Evolutionary conservation across 106 monocot species (phyloP).

Genomic region (Acorus gramineus): DNA sequence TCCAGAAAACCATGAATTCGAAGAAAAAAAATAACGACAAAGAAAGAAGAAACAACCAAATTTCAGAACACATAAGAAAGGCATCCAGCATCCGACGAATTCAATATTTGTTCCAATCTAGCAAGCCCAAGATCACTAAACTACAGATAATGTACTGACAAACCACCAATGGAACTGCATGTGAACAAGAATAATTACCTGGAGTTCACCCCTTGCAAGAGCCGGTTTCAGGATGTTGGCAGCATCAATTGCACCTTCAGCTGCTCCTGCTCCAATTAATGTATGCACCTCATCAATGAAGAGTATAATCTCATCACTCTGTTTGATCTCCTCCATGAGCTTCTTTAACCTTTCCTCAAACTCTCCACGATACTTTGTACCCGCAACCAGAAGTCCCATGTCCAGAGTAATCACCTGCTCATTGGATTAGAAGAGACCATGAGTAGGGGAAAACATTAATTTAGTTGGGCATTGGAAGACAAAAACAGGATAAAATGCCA

Average conservation of each 20-base stretch:
- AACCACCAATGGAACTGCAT: too few relatives aligned
- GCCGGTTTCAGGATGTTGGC: constrained; percentile 40
- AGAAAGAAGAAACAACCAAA: too few relatives aligned
- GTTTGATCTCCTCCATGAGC: constrained; percentile 50
- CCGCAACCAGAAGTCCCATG: constrained; percentile 49
- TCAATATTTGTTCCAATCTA: too few relatives aligned
- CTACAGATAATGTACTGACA: too few relatives aligned
- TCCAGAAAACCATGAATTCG: too few relatives aligned
- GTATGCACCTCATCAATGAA: constrained; percentile 55
- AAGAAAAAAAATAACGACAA: too few relatives aligned
- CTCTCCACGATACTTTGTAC: constrained; percentile 43
- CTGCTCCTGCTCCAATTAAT: constrained; percentile 38
- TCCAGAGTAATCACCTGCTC: constrained; percentile 42
- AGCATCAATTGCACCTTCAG: constrained; percentile 17
- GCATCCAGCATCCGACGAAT: too few relatives aligned
- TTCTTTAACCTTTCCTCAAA: constrained; percentile 30
- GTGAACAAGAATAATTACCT: constrained; percentile 12
- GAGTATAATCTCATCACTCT: constrained; percentile 39
- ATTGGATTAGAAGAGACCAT: too few relatives aligned
- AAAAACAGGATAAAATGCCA: not conserved
- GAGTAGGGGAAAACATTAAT: too few relatives aligned
- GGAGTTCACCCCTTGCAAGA: constrained; percentile 48
- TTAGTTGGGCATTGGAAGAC: not conserved
- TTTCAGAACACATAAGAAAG: too few relatives aligned
- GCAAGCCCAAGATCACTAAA: too few relatives aligned